Evolutionary conservation across 140 eudicot species (phyloP), one percentile per base, ranked within the genome.

Genomic region (Stevia rebaudiana): DNA sequence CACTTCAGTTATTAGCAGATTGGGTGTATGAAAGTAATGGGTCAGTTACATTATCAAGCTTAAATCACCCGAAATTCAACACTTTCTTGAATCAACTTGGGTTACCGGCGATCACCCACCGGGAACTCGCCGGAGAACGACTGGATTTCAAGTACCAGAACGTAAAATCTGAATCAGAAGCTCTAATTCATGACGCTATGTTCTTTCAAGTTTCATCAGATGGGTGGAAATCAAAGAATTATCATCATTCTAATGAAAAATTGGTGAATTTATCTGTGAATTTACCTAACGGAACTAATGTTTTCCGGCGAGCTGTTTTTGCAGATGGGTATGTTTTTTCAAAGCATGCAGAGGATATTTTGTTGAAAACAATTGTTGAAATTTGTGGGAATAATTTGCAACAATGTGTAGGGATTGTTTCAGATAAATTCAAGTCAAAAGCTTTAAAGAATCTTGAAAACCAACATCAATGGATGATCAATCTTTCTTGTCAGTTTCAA

Each of bases 401-500:
- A 10, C 80, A 79, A 69, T 92, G 98, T 70, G 96, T 83, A 6
- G 98, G 98, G 8, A 79, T 92, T 33, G 95, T 92, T 41, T 77
- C 96, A 0, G 98, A 92, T 79, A 92, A 70, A 78, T 92, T 92
- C 65, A 92, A 85, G 76, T 78, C 69, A 44, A 82, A 76, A 72
- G 96, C 96, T 17, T 74, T 92, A 76, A 85, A 73, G 94, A 85
- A 76, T 63, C 68, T 92, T 22, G 98, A 92, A 76, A 74, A 62
- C 48, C 96, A 83, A 53, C 84, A 92, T 76, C 96, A 81, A 44
- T 92, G 96, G 98, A 88, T 92, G 96, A 80, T 92, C 36, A 92
- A 92, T 65, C 80, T 88, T 43, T 70, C 73, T 43, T 92, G 98
- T 71, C 98, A 92, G 73, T 79, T 59, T 68, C 94, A 80, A 61